Percentiles rank a stretch among this genome's conserved stretches.
Evolutionary conservation across 1,139 yeast species (phyloP).

Genomic region (Hyphopichia buzzinii): DNA sequence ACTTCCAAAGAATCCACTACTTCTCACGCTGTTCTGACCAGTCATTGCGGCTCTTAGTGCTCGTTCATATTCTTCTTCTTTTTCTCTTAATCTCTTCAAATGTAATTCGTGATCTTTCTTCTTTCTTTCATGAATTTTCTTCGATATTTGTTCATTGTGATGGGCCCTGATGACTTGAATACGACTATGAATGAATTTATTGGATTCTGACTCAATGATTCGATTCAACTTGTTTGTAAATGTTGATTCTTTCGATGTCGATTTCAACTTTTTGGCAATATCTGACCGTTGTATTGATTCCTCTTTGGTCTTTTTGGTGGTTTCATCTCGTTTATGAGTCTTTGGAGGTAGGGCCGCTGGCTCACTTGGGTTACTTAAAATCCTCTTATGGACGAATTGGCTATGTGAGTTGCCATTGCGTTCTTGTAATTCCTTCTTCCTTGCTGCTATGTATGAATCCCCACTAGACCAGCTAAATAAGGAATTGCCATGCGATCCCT

Average conservation of each 20-base stretch:
- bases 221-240: slow-evolving; percentile 23
- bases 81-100: slow-evolving; percentile 32
- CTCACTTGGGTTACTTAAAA: background rate
- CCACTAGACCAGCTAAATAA: slow-evolving; percentile 47
- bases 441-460: slow-evolving; percentile 35
- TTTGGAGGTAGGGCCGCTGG: slow-evolving; percentile 1
- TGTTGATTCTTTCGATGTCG: slow-evolving; percentile 17
- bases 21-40: slow-evolving; percentile 18
- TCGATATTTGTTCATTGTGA: slow-evolving; percentile 38
- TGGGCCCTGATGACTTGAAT: slow-evolving; percentile 39
- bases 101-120: slow-evolving; percentile 41
- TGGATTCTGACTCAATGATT: slow-evolving; percentile 37
- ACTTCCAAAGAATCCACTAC: slow-evolving; percentile 26
- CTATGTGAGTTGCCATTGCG: slow-evolving; percentile 6
- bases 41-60: slow-evolving; percentile 25
- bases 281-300: slow-evolving; percentile 6
- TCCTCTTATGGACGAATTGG: slow-evolving; percentile 4
- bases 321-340: slow-evolving; percentile 5
- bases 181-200: slow-evolving; percentile 37
- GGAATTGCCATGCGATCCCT: slow-evolving; percentile 25
- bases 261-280: slow-evolving; percentile 7
- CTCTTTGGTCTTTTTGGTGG: slow-evolving; percentile 7
- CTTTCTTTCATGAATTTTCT: slow-evolving; percentile 41
- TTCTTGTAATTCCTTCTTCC: slow-evolving; percentile 27
- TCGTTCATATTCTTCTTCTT: slow-evolving; percentile 42